Conservation (phyloP, 2,329 filamentous ascomycete genomes). For the Microcyclosporella mali region DNA sequence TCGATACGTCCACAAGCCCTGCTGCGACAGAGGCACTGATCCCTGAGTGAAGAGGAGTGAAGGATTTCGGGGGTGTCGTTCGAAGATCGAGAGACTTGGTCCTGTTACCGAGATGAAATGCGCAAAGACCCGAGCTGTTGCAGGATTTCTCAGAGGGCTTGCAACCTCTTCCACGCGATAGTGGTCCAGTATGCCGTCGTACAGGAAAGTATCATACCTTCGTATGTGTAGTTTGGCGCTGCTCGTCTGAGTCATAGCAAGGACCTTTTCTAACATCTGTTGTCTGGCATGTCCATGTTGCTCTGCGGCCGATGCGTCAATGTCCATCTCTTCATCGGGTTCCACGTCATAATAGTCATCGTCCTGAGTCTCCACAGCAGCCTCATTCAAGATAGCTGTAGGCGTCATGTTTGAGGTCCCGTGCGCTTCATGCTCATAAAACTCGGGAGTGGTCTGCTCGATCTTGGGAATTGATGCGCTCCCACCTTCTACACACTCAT, state of each 20-base stretch:
- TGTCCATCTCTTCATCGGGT: constrained; percentile 41
- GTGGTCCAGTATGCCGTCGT: constrained; percentile 40
- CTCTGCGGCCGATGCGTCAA: constrained; percentile 14
- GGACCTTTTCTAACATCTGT: constrained; percentile 8
- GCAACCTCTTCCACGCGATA: constrained; percentile 44
- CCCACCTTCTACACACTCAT: background rate
- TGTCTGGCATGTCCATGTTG: constrained; percentile 12
- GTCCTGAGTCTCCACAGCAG: constrained; percentile 42
- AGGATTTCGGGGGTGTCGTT: constrained; percentile 71
- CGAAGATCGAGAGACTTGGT: constrained; percentile 52
- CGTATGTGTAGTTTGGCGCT: constrained; percentile 28
- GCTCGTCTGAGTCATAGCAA: constrained; percentile 26
- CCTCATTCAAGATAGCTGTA: constrained; percentile 30
- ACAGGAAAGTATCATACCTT: constrained; percentile 43
- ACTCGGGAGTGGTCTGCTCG: constrained; percentile 17
- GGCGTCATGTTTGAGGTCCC: constrained; percentile 13
- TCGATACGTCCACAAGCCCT: constrained; percentile 62
- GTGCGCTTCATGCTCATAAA: constrained; percentile 23
- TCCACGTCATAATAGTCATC: constrained; percentile 47
- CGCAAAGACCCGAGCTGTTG: constrained; percentile 76
- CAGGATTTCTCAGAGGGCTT: constrained; percentile 68
- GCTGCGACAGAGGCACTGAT: constrained; percentile 56
- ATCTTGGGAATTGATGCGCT: background rate
- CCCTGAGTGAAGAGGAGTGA: constrained; percentile 58
- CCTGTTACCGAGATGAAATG: constrained; percentile 79